Evolutionary conservation across 1,284 basidiomycete species (phyloP), one percentile per base, ranked within the genome.

Genomic region (Melampsora abietis-canadensis): DNA sequence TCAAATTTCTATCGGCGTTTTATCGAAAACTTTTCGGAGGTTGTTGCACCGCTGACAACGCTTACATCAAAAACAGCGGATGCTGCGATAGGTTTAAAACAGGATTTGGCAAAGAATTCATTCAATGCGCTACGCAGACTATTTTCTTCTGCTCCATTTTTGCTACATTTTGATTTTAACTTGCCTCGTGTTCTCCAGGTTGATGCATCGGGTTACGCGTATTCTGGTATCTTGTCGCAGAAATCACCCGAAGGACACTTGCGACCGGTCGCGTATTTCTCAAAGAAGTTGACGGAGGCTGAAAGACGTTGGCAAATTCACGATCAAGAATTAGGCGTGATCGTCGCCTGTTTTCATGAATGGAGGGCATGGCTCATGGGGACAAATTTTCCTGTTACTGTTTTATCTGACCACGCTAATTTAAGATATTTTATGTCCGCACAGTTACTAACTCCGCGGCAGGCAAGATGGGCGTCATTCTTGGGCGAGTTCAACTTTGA

Each of bases 141-240:
- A n/a, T 61, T 69, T 30, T n/a, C 57, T 30, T n/a, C 7, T 14
- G 68, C 68, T 7, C 31, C 68, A 17, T 21, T 69, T 2, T 37
- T 69, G 5, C 6, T 21, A 61, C 68, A 69, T 47, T 61, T 69
- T 46, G 40, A 69, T 62, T 69, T 69, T n/a, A n/a, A n/a, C n/a
- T n/a, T n/a, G n/a, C n/a, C n/a, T n/a, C n/a, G n/a, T n/a, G n/a
- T 82, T 14, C 81, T 81, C 30, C 84, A 85, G 10, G 67, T 59
- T 27, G 68, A 40, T 67, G 75, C 48, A 24, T 78, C n/a, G n/a
- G 70, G 75, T 47, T 76, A 51, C 51, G 76, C 77, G 7, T 19
- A 68, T 4, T 12, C 76, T 30, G 76, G 24, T 2, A 76, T 77
- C 19, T n/a, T 77, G 7, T 51, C 48, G 15, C 76, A 77, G 47